phyloP scores from a whole-genome alignment of 306 rosid genomes.

The Albizia julibrissin region DNA sequence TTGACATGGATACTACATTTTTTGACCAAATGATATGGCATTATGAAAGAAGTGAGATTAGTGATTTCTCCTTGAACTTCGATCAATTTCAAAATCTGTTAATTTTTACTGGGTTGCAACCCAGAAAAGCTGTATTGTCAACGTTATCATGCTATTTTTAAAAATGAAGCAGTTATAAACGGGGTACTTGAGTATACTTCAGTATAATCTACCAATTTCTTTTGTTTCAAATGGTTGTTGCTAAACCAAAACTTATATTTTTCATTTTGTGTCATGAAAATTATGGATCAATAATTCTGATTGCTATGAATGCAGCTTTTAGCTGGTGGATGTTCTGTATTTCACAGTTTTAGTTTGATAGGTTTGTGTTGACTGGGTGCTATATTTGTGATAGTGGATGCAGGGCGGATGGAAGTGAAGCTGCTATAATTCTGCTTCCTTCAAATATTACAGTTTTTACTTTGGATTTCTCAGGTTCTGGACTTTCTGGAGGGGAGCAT shows the following conservation, averaged over 20 bases:
- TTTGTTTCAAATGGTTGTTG: constrained; percentile 10
- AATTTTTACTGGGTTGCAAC: background rate
- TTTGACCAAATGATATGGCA: too few species aligned
- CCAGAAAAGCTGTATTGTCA: background rate
- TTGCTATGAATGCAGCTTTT: constrained; percentile 3
- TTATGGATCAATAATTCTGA: background rate
- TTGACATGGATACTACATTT: background rate
- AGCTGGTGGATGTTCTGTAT: constrained; percentile 12
- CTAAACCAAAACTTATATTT: background rate
- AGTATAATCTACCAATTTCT: constrained; percentile 4
- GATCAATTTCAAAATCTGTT: background rate
- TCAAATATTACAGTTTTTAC: constrained; percentile 94
- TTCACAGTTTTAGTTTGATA: background rate
- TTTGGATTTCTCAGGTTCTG: constrained; percentile 96
- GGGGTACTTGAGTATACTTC: background rate
- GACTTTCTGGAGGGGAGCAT: constrained; percentile 93
- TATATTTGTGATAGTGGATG: constrained; percentile 75
- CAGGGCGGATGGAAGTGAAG: constrained; percentile 97
- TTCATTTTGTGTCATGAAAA: constrained; percentile 4
- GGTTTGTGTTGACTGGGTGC: constrained; percentile 38
- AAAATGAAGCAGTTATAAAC: constrained; percentile 3
- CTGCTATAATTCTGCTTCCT: constrained; percentile 89
- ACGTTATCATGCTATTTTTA: background rate
- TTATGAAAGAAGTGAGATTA: background rate
- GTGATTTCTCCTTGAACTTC: background rate